Evolutionary conservation across 2,329 filamentous ascomycete species (phyloP), one percentile per base, ranked within the genome.

Genomic region (Xylaria sp.): DNA sequence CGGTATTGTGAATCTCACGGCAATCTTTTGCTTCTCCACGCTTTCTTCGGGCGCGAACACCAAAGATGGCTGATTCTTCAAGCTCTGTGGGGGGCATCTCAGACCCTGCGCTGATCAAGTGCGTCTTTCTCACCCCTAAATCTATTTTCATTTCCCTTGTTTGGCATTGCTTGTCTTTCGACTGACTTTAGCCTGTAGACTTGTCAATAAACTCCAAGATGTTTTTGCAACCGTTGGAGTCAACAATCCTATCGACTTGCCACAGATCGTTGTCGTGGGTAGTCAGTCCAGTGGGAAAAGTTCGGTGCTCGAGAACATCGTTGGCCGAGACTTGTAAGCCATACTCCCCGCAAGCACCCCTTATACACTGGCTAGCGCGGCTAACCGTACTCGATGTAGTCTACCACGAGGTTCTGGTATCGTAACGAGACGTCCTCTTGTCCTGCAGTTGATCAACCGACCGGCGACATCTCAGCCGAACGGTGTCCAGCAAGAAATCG

Each of bases 231-330:
- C 96, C 50, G 96, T 99, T 75, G 96, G 96, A 76, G 96, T 98
- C 78, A 96, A 97, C 88, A 99, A 99, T 83, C 96, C 96, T 71
- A 99, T 99, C 86, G 96, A 99, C 85, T 85, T 99, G 72, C 96
- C 96, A 64, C 96, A 99, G 85, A 99, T 99, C 81, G 95, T 92
- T 75, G 96, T 99, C 75, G 96, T 99, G 66, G 96, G 96, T 78
- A 98, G 94, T 82, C 96, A 99, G 85, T 99, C 96, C 21, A 98
- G 95, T 82, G 96, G 96, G 84, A 99, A 99, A 90, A 98, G 94
- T 87, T 99, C 96, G 19, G 96, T 99, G 75, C 84, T 99, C 78
- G 96, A 99, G 83, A 99, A 99, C 79, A 99, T 99, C 78, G 96
- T 99, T 66, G 96, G 96, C 68, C 89, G 96, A 85, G 96, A 99